Evolutionary conservation across 1,139 yeast species (phyloP).

Genomic region (Spathaspora sp.): DNA sequence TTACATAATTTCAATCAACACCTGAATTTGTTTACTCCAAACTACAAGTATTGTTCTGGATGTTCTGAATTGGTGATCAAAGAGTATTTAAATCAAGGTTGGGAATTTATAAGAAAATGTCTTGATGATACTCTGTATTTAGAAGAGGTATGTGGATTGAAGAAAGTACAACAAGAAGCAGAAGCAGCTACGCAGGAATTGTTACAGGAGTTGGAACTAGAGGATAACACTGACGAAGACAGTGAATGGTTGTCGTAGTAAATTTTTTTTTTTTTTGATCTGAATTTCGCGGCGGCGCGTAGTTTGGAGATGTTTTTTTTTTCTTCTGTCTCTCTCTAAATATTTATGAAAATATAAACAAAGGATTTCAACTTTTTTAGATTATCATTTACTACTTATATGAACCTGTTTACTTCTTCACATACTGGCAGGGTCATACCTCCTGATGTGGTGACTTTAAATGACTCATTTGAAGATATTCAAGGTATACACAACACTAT

Average conservation of each 20-base stretch:
- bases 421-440: neutral
- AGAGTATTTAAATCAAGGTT: constrained; percentile 53
- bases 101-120: constrained; percentile 79
- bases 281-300: neutral
- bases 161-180: constrained; percentile 68
- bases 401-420: neutral
- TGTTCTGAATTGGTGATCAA: constrained; percentile 64
- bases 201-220: constrained; percentile 37
- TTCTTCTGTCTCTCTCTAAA: neutral
- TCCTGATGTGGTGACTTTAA: constrained; percentile 8
- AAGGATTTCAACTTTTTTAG: neutral
- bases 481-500: constrained; percentile 10
- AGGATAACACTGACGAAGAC: constrained; percentile 19
- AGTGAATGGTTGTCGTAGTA: constrained; percentile 2
- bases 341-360: constrained; percentile 3
- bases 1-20: constrained; percentile 58
- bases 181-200: constrained; percentile 54
- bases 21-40: constrained; percentile 65
- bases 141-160: constrained; percentile 76
- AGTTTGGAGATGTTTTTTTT: neutral
- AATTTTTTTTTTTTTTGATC: neutral
- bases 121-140: constrained; percentile 63
- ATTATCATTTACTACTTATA: neutral
- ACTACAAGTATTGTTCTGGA: constrained; percentile 79
- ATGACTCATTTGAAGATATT: constrained; percentile 2